These are phyloP conservation scores for Fusarium aywerte DNA, from an alignment of 2,329 filamentous ascomycete species.

Conservation along the genomic window DNA sequence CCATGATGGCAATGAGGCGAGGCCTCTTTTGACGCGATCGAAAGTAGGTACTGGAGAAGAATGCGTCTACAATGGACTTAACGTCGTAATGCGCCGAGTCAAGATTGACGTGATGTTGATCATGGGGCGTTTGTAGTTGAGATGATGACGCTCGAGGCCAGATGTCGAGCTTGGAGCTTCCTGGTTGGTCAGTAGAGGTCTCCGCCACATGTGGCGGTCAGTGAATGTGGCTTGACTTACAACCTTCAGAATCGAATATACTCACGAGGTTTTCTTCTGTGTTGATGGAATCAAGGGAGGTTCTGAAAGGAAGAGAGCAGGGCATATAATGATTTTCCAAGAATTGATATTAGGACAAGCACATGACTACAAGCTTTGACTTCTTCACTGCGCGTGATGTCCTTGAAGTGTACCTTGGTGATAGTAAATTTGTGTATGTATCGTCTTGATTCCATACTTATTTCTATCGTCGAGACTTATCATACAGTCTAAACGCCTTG, in stretches of 20 bases:
- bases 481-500: background rate
- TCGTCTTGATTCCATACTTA: background rate
- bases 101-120: slow-evolving; percentile 23
- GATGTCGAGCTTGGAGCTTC: slow-evolving; percentile 40
- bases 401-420: background rate
- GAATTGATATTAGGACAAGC: background rate
- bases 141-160: slow-evolving; percentile 40
- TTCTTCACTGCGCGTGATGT: background rate
- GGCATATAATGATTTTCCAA: background rate
- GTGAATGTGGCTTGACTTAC: slow-evolving; percentile 48
- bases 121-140: slow-evolving; percentile 29
- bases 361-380: background rate
- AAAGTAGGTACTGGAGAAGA: background rate
- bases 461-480: background rate
- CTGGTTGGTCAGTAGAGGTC: slow-evolving; percentile 34
- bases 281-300: background rate
- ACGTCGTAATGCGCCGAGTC: slow-evolving; percentile 9
- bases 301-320: background rate
- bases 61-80: background rate
- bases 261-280: background rate
- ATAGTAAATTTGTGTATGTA: background rate
- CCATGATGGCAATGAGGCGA: slow-evolving; percentile 48
- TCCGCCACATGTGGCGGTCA: slow-evolving; percentile 20
- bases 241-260: background rate
- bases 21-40: slow-evolving; percentile 13